A percentile compares a stretch with the other conserved stretches of the same genome.
Conservation (phyloP, 441 rosid species). For the Erysimum pusillum region DNA sequence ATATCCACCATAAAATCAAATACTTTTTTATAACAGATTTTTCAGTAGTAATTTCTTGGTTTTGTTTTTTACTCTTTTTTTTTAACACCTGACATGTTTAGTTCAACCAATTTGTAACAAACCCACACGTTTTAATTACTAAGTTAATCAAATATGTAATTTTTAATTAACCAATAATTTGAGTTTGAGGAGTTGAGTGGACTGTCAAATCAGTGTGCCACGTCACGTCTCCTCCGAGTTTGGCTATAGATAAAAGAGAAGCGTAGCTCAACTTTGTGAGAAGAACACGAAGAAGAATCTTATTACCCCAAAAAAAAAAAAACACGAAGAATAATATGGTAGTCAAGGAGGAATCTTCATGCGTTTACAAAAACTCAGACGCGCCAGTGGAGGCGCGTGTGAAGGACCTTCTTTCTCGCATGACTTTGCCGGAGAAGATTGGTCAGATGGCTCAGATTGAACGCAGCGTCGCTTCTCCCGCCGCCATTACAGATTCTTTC, state of each 20-base stretch:
- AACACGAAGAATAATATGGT: conserved; percentile 20
- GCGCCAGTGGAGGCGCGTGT: conserved; percentile 73
- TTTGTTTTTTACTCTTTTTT: background rate
- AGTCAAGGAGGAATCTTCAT: conserved; percentile 24
- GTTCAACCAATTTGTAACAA: background rate
- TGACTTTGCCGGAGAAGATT: conserved; percentile 77
- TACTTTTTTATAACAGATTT: no score
- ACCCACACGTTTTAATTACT: background rate
- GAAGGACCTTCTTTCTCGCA: conserved; percentile 75
- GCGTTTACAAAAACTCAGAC: conserved; percentile 59
- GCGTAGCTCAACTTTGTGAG: background rate
- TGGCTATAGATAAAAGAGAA: background rate
- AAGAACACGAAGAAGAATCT: background rate
- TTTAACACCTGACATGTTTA: background rate
- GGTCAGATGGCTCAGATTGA: conserved; percentile 90
- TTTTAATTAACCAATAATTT: background rate
- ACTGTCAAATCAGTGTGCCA: conserved; percentile 2
- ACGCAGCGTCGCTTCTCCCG: conserved; percentile 57
- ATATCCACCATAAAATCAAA: no score
- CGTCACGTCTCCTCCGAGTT: conserved; percentile 1
- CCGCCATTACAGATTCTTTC: conserved; percentile 53
- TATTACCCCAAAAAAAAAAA: no score
- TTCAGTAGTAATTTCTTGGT: background rate
- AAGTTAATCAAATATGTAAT: background rate
- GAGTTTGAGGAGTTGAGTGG: conserved; percentile 1